Evolutionary conservation across 2,329 filamentous ascomycete species (phyloP).

Genomic region (Fusarium dlaminii): DNA sequence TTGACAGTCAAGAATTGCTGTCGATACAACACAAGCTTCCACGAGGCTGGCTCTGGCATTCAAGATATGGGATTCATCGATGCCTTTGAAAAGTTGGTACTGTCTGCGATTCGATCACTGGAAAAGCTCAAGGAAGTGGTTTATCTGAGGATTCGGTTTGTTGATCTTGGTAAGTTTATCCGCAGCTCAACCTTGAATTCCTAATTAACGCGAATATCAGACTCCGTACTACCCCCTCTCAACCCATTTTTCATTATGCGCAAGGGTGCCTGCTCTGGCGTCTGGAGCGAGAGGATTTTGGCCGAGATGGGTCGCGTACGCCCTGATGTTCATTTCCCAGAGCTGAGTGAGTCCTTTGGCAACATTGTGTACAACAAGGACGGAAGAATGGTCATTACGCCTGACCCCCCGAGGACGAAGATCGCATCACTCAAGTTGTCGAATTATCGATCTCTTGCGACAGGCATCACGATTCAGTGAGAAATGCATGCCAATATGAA

Average conservation of each 20-base stretch:
- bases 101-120: constrained; percentile 70
- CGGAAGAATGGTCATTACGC: constrained; percentile 64
- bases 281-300: constrained; percentile 77
- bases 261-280: constrained; percentile 69
- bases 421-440: constrained; percentile 66
- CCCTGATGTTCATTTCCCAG: constrained; percentile 66
- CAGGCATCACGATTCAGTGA: constrained; percentile 51
- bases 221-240: constrained; percentile 74
- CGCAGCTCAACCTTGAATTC: background rate
- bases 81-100: constrained; percentile 74
- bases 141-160: constrained; percentile 76
- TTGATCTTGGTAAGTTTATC: constrained; percentile 69
- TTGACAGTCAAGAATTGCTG: constrained; percentile 81
- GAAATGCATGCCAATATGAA: background rate
- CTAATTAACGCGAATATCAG: constrained; percentile 50
- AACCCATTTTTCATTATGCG: constrained; percentile 78
- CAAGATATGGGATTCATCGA: constrained; percentile 77
- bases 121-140: constrained; percentile 67
- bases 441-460: constrained; percentile 63
- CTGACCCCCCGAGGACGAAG: constrained; percentile 62
- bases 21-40: constrained; percentile 62
- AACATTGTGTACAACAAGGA: constrained; percentile 68
- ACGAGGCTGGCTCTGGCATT: constrained; percentile 74
- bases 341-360: constrained; percentile 72
- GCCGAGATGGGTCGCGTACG: constrained; percentile 67